Conservation (phyloP, 192 early-diverging fungal species). For the Coemansia brasiliensis region DNA sequence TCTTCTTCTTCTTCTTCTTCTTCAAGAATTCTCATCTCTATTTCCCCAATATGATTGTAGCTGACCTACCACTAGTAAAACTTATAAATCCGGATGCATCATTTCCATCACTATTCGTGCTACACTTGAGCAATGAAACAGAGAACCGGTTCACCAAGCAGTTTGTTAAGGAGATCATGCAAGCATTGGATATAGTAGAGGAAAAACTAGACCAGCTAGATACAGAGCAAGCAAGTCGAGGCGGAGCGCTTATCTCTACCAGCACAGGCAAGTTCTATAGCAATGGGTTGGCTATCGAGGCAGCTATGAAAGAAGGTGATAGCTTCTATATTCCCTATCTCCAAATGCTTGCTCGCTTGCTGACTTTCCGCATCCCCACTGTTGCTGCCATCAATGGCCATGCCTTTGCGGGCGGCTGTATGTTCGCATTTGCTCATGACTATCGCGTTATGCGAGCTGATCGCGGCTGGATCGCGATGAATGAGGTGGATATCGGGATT, state of each 20-base stretch:
- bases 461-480: slow-evolving; percentile 75
- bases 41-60: slow-evolving; percentile 27
- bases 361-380: slow-evolving; percentile 69
- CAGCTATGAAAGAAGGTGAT: slow-evolving; percentile 53
- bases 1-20: slow-evolving; percentile 1
- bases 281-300: slow-evolving; percentile 66
- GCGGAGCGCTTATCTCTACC: slow-evolving; percentile 62
- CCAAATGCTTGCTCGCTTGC: slow-evolving; percentile 60
- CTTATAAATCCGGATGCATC: slow-evolving; percentile 41
- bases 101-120: slow-evolving; percentile 58
- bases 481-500: slow-evolving; percentile 72
- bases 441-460: slow-evolving; percentile 75
- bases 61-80: slow-evolving; percentile 41
- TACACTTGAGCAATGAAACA: slow-evolving; percentile 62
- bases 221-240: slow-evolving; percentile 36
- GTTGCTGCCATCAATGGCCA: slow-evolving; percentile 78
- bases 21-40: not conserved
- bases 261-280: slow-evolving; percentile 71
- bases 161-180: slow-evolving; percentile 59
- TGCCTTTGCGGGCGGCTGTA: slow-evolving; percentile 80
- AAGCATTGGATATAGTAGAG: slow-evolving; percentile 63
- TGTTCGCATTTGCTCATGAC: slow-evolving; percentile 60
- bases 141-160: slow-evolving; percentile 69
- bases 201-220: slow-evolving; percentile 34
- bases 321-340: slow-evolving; percentile 54